Conservation (phyloP, 495 filamentous ascomycete genomes). For the Aspergillus wentii region DNA sequence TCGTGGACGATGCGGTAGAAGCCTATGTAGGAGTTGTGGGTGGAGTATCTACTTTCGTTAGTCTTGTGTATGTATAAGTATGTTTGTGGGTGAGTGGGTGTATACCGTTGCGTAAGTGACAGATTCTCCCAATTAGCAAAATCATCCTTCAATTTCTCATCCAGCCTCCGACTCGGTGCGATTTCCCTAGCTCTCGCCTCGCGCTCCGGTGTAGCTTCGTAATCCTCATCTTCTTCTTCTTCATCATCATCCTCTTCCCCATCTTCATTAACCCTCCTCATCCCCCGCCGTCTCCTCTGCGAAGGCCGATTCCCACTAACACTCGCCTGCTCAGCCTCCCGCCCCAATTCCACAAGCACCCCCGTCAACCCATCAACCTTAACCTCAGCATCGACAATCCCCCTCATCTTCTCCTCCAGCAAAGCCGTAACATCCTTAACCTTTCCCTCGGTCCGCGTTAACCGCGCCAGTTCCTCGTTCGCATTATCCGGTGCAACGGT, state of each 20-base stretch:
- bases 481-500: conserved; percentile 6
- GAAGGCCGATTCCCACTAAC: conserved; percentile 7
- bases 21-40: conserved; percentile 70
- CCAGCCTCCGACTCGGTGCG: conserved; percentile 21
- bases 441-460: conserved; percentile 22
- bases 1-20: conserved; percentile 80
- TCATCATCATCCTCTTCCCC: conserved; percentile 15
- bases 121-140: conserved; percentile 24
- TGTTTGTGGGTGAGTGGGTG: too few species aligned
- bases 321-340: conserved; percentile 16
- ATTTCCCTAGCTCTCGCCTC: conserved; percentile 17
- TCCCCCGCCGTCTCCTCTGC: conserved; percentile 7
- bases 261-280: conserved; percentile 11
- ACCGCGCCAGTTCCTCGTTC: conserved; percentile 16
- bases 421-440: conserved; percentile 28
- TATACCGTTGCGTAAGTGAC: conserved; percentile 37
- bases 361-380: conserved; percentile 27
- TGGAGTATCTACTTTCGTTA: conserved; percentile 49
- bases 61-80: background rate
- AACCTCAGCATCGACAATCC: conserved; percentile 33
- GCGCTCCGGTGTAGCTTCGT: conserved; percentile 19
- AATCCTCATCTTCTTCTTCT: conserved; percentile 22
- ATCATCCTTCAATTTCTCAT: conserved; percentile 21
- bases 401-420: conserved; percentile 35
- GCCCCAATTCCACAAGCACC: conserved; percentile 25